Evolutionary conservation across 2,329 filamentous ascomycete genomes (phyloP).

Genomic region (Parastagonospora avenae): DNA sequence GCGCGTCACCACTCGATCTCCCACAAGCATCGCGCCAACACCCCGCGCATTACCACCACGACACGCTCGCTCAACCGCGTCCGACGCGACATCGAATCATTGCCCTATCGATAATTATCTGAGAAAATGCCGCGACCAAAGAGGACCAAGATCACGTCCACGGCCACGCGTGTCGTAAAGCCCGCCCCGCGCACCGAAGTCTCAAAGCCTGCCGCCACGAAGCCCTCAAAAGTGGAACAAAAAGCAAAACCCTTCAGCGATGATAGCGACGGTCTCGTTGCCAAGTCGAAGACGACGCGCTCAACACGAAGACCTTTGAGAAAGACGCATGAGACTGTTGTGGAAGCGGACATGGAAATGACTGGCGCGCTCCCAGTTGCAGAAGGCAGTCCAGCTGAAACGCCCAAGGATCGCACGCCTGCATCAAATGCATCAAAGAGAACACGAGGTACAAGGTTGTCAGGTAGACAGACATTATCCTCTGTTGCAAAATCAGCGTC

Average conservation of each 20-base stretch:
- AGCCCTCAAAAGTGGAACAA: conserved; percentile 17
- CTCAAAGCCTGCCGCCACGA: conserved; percentile 21
- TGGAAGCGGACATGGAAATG: conserved; percentile 40
- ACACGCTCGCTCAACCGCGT: conserved; percentile 11
- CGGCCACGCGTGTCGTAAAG: conserved; percentile 36
- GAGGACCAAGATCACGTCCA: conserved; percentile 43
- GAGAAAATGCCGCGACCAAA: conserved; percentile 45
- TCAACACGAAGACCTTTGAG: conserved; percentile 24
- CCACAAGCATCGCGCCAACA: conserved; percentile 8
- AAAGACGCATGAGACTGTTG: conserved; percentile 19
- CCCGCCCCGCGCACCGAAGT: conserved; percentile 25
- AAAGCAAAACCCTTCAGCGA: conserved; percentile 36
- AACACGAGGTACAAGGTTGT: conserved; percentile 24
- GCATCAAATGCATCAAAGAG: conserved; percentile 21
- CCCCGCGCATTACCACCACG: conserved; percentile 1
- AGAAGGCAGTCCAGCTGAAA: conserved; percentile 2
- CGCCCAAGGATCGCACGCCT: conserved; percentile 26
- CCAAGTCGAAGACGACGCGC: conserved; percentile 28
- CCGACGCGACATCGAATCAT: background rate
- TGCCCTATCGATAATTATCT: conserved; percentile 1
- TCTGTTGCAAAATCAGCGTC: conserved; percentile 4
- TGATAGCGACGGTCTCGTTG: conserved; percentile 45
- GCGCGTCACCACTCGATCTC: conserved; percentile 2
- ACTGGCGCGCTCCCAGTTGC: conserved; percentile 41
- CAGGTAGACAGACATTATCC: conserved; percentile 19